These are phyloP conservation scores for Hirsutella thompsonii DNA, from an alignment of 2,329 filamentous ascomycete genomes.

Conservation along the genomic window DNA sequence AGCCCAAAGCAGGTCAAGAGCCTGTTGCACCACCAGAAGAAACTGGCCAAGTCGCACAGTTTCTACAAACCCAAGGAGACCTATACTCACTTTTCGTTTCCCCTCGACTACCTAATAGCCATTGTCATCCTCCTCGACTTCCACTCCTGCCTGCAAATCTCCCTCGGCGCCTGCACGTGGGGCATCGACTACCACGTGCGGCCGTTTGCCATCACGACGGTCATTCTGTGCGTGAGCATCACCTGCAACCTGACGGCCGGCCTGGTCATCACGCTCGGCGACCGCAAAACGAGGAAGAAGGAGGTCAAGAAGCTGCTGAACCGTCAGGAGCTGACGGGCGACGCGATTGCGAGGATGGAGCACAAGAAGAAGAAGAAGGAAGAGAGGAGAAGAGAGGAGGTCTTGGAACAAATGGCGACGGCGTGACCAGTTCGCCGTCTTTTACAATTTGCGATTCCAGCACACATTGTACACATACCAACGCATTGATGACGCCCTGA, in stretches of 20 bases:
- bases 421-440: background rate
- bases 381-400: background rate
- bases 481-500: no score
- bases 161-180: conserved; percentile 68
- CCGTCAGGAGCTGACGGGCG: conserved; percentile 59
- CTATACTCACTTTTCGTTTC: conserved; percentile 67
- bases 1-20: conserved; percentile 52
- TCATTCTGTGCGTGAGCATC: conserved; percentile 70
- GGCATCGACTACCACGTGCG: conserved; percentile 59
- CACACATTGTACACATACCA: no score
- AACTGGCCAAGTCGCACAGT: conserved; percentile 71
- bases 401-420: background rate
- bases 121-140: conserved; percentile 70
- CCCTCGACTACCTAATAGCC: conserved; percentile 58
- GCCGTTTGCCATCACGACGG: conserved; percentile 61
- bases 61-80: conserved; percentile 89
- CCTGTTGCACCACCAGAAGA: conserved; percentile 64
- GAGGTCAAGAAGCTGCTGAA: conserved; percentile 69
- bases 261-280: conserved; percentile 63
- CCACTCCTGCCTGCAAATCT: conserved; percentile 69
- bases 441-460: no score
- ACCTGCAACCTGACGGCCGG: conserved; percentile 66
- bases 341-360: conserved; percentile 36
- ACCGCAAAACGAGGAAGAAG: conserved; percentile 70
- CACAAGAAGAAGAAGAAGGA: conserved; percentile 5